Base-by-base conservation (phyloP, 2,329 filamentous ascomycete genomes). In the Dactylellina haptotyla region DNA sequence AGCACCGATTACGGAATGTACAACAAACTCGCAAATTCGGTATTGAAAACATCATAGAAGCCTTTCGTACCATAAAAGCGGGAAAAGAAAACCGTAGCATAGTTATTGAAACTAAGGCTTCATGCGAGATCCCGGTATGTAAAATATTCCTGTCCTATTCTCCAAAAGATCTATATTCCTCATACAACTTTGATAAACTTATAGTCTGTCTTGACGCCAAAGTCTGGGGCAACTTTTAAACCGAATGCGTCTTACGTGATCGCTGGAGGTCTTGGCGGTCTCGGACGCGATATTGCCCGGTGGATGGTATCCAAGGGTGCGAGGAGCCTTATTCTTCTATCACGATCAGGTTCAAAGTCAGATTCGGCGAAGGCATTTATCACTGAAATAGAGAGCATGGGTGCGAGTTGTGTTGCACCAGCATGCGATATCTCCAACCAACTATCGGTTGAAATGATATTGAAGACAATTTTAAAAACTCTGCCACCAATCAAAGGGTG, bases 191-290 rank as follows among this genome's bases (percentile, higher is more conserved):
- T 14, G 32, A 6, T 34, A 14, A 6, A 14, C 14, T 34, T 34
- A 34, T 10, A 51, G 45, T 23, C 46, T 3, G 25, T 63, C 8
- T 43, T 53, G 14, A 18, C n/a, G 25, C 30, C 46, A 12, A 53
- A 43, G 23, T 1, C 20, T 4, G 51, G 12, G 20, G n/a, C 30
- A 9, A 37, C 57, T 14, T 53, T 63, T 23, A 14, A 9, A 10
- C 1, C 32, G 9, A 30, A 82, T 4, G 81, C 79, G 0, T 84
- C 85, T 0, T 89, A 88, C 65, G 76, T 88, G 1, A 78, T 89
- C 2, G 82, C 83, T 2, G 87, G 87, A 14, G 86, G 86, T 0
- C 81, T 87, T 0, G 86, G 86, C 12, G 87, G 87, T 9, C 81
- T 89, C 0, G 87, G 87, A 0, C 81, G 82, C 28, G 84, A 82